Conservation (phyloP, 352 stramenopile genomes). For the Phytopythium sindhum region DNA sequence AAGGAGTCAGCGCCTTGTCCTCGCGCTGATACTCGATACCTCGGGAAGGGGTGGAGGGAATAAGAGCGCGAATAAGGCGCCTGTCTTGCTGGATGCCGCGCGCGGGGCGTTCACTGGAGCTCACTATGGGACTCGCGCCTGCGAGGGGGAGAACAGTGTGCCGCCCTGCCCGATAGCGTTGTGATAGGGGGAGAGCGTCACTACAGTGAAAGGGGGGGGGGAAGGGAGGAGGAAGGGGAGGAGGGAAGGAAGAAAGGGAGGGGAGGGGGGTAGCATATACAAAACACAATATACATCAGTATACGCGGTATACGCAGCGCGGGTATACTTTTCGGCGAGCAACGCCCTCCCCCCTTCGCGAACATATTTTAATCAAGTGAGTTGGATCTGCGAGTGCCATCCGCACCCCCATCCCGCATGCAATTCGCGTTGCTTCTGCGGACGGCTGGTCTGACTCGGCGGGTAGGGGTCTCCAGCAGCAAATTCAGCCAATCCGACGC, state of each 20-base stretch:
- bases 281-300: not conserved
- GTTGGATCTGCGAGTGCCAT: not conserved
- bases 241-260: not conserved
- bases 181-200: not conserved
- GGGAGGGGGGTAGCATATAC: not conserved
- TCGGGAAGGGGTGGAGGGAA: not conserved
- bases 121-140: not conserved
- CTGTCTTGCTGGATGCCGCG: not conserved
- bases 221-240: not conserved
- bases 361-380: not conserved
- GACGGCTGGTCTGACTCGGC: slow-evolving; percentile 2
- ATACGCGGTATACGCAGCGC: too few relatives aligned
- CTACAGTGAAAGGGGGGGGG: too few relatives aligned
- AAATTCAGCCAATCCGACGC: not conserved
- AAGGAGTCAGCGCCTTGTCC: too few relatives aligned
- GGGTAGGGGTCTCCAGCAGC: not conserved
- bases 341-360: too few relatives aligned
- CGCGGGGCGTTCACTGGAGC: not conserved
- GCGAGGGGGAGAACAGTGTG: not conserved
- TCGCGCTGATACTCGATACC: not conserved
- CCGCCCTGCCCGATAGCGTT: not conserved
- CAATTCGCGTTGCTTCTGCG: not conserved
- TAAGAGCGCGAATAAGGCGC: not conserved
- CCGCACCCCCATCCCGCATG: not conserved
- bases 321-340: too few relatives aligned